A percentile compares a stretch with the other conserved stretches of the same genome.
Conservation (phyloP, 1,284 basidiomycete species). For the Ceratobasidium sp. region DNA sequence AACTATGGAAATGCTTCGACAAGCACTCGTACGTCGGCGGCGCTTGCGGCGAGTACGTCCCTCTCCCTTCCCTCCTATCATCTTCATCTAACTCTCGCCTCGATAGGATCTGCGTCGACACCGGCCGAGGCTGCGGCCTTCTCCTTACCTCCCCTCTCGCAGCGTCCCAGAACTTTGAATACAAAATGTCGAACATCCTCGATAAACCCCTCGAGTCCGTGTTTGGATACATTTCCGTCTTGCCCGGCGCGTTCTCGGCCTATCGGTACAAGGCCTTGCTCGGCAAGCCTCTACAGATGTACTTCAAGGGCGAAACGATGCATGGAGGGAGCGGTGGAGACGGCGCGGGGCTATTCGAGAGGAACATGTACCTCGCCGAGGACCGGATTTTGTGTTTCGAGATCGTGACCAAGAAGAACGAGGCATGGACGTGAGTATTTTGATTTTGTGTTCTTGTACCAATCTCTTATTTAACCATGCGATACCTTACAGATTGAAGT, state of each 20-base stretch:
- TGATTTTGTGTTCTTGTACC: constrained; percentile 20
- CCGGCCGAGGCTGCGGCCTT: constrained; percentile 78
- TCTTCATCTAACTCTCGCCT: not conserved
- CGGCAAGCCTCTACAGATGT: constrained; percentile 18
- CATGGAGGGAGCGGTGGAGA: constrained; percentile 65
- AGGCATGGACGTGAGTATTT: constrained; percentile 77
- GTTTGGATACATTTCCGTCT: constrained; percentile 90
- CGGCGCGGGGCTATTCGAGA: constrained; percentile 75
- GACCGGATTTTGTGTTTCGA: constrained; percentile 98
- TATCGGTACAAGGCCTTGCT: constrained; percentile 70
- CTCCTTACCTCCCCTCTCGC: constrained; percentile 88
- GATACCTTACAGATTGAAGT: constrained; percentile 73
- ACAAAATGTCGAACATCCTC: constrained; percentile 92
- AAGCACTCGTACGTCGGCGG: constrained; percentile 90
- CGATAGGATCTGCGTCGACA: constrained; percentile 82
- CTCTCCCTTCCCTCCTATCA: not conserved
- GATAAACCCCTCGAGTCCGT: constrained; percentile 95
- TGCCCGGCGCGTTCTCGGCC: constrained; percentile 88
- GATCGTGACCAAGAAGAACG: constrained; percentile 91
- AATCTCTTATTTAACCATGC: no score
- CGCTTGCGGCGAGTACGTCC: constrained; percentile 88
- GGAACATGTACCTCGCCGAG: constrained; percentile 69
- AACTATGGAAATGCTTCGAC: constrained; percentile 96
- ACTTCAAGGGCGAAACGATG: constrained; percentile 76
- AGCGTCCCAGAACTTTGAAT: constrained; percentile 92